Conservation (phyloP, 495 filamentous ascomycete genomes). For the Neurospora pannonica region DNA sequence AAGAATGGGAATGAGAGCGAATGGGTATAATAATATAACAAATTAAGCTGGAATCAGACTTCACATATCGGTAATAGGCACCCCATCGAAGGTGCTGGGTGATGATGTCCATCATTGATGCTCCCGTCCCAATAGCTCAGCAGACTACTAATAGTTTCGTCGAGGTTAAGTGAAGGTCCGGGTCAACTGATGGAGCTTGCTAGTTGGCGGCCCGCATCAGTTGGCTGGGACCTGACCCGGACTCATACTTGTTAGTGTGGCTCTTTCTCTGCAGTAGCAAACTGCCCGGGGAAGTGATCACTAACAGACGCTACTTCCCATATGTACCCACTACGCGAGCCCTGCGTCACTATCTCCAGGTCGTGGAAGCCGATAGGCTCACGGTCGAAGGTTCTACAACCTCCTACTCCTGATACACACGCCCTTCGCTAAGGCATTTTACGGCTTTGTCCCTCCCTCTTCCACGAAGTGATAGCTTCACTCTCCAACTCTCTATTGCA, state of each 20-base stretch:
- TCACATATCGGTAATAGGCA: not conserved
- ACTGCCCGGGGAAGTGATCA: not conserved
- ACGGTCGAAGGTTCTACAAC: constrained; percentile 26
- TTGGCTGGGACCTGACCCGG: not conserved
- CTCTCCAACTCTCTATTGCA: not conserved
- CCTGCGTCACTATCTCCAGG: constrained; percentile 19
- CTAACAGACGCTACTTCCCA: not conserved
- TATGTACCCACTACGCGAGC: constrained; percentile 8
- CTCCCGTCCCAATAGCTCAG: not conserved
- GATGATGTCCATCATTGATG: not conserved
- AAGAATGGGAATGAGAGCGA: not conserved
- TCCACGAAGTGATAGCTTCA: not conserved
- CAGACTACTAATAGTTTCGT: not conserved
- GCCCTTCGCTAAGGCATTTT: constrained; percentile 13
- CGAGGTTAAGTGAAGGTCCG: not conserved
- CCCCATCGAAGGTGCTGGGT: not conserved
- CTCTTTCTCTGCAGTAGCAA: not conserved
- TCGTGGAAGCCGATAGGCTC: constrained; percentile 19
- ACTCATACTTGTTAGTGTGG: not conserved
- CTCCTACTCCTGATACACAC: constrained; percentile 8
- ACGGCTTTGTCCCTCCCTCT: constrained; percentile 6
- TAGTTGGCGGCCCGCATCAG: not conserved
- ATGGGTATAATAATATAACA: not conserved
- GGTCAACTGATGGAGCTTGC: not conserved
- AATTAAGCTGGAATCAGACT: not conserved